These are phyloP conservation scores for Lichina pygmaea DNA, from an alignment of 495 filamentous ascomycete species.

Conservation along the genomic window DNA sequence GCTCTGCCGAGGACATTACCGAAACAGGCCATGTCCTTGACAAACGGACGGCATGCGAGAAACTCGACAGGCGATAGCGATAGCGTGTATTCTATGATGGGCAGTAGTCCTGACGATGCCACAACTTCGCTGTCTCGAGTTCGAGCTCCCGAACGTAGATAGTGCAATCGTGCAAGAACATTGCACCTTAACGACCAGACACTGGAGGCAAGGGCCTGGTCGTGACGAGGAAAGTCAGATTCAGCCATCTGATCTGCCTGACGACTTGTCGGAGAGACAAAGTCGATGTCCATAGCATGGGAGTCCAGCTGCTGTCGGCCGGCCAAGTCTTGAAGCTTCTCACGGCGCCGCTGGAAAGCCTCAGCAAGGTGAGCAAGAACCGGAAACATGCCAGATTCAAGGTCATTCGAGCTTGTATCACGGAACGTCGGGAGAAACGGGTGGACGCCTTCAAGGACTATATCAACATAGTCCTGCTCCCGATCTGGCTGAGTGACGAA, in stretches of 20 bases:
- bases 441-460: conserved; percentile 3
- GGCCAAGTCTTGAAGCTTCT: background rate
- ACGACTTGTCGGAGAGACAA: conserved; percentile 27
- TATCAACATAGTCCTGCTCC: conserved; percentile 12
- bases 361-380: background rate
- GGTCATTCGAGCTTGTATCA: too few species aligned
- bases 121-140: too few species aligned
- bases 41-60: conserved; percentile 24
- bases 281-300: conserved; percentile 54
- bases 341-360: background rate
- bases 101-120: too few species aligned
- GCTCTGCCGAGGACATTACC: conserved; percentile 14
- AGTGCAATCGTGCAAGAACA: conserved; percentile 15
- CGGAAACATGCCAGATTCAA: too few species aligned
- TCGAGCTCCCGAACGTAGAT: conserved; percentile 5
- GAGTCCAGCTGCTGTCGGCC: background rate
- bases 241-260: conserved; percentile 11
- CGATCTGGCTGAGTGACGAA: conserved; percentile 8
- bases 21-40: conserved; percentile 20
- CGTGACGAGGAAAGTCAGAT: conserved; percentile 17
- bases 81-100: conserved; percentile 29
- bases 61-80: conserved; percentile 31
- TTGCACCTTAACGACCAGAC: conserved; percentile 19
- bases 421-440: background rate
- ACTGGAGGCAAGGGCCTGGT: conserved; percentile 19